These are phyloP conservation scores for Lactarius akahatsu DNA, from an alignment of 768 basidiomycete species.

Conservation along the genomic window DNA sequence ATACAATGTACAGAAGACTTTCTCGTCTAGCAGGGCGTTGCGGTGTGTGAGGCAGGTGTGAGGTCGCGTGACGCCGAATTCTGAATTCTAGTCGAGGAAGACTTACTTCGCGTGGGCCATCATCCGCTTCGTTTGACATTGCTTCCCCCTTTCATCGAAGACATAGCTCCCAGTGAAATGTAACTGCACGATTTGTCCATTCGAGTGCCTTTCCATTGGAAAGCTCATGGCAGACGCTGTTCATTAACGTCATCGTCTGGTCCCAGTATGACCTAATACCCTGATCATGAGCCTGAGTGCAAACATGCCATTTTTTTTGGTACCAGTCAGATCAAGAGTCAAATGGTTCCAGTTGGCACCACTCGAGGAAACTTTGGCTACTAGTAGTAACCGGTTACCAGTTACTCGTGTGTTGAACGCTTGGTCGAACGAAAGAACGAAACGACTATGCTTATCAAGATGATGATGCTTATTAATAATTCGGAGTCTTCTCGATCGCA, in stretches of 20 bases:
- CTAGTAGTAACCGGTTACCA: no score
- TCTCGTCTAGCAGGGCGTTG: not conserved
- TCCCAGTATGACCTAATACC: not conserved
- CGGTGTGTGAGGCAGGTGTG: not conserved
- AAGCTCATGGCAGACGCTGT: not conserved
- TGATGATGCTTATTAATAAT: not conserved
- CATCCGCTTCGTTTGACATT: not conserved
- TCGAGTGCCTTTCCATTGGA: not conserved
- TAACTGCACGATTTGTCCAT: not conserved
- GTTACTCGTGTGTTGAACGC: not conserved
- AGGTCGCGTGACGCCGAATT: not conserved
- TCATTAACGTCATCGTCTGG: not conserved
- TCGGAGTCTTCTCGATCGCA: not conserved
- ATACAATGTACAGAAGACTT: not conserved
- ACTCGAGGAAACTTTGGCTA: no score
- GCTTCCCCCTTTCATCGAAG: not conserved
- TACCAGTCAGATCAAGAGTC: no score
- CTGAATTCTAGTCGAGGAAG: not conserved
- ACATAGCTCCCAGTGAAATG: not conserved
- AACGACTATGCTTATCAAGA: no score
- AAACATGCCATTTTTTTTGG: not conserved
- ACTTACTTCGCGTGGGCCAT: not conserved
- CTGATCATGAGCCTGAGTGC: not conserved
- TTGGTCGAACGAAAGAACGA: not conserved
- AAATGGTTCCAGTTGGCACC: not conserved